Base-by-base conservation (phyloP, 2,329 filamentous ascomycete genomes). In the Daldinia sp. region DNA sequence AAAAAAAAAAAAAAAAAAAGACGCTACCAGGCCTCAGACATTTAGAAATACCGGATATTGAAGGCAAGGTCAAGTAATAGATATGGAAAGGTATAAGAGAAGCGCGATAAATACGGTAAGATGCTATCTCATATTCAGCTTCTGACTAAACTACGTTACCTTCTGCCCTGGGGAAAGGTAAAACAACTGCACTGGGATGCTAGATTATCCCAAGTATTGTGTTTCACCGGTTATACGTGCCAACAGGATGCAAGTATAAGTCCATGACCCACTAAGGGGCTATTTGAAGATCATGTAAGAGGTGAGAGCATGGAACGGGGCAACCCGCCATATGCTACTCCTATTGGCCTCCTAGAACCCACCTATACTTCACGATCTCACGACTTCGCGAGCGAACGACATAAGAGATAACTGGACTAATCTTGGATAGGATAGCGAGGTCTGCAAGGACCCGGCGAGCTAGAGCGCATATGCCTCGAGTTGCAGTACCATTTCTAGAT, bases 161-260 rank as follows among this genome's bases (percentile, higher is more conserved):
- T 50, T 68, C 68, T 65, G 68, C 42, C 39, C 44, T 66, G 68
- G 65, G 66, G 62, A 68, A 71, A 68, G 62, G 57, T 23, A 53
- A 58, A 41, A 55, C 13, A 33, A 18, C 37, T 63, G 35, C 51
- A 63, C 59, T 39, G 54, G 10, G 20, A 35, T 28, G 10, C 26
- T 41, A 18, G 9, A 9, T 48, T 65, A 70, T 66, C 65, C 35
- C n/a, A 18, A 59, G 42, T 30, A 68, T 63, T 62, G 65, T 66
- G 68, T 71, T 66, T 61, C 62, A 68, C 68, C 56, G 20, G 2
- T 20, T 53, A 46, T 63, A 60, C 53, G 28, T 66, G 10, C 35
- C 33, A 50, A 60, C 53, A 60, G 63, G n/a, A 46, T n/a, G 15
- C 10, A 39, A 28, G 68, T 71, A 59, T 63, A 61, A 60, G 59